Base-by-base conservation (phyloP, 768 basidiomycete genomes). In the Tubosaeta sp. region DNA sequence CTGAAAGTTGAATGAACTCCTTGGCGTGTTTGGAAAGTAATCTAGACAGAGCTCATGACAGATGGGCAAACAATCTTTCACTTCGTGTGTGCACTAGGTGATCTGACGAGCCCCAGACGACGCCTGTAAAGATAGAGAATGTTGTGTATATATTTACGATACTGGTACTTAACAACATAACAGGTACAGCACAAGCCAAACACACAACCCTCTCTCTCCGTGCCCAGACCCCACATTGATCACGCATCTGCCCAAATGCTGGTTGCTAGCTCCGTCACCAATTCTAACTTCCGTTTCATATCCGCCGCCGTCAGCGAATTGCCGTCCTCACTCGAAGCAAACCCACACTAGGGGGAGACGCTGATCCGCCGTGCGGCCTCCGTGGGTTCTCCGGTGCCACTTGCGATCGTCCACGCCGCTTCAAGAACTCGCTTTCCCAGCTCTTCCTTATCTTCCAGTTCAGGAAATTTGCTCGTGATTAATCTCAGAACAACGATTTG, bases 321-420 rank as follows among this genome's bases (percentile, higher is more conserved):
- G 0, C 77, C 76, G 35, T 76, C 76, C 1, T 69, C 60, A 50
- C 76, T 76, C 6, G 69, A 71, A 13, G 76, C 76, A 53, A 78
- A 79, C 10, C 78, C 79, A 46, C 78, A 80, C 61, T 80, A 77
- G 1, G 77, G 74, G 18, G 72, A 73, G 52, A 79, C 68, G 42
- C 68, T 66, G 25, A 80, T 68, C 50, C 72, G 73, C 41, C 53
- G 32, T 9, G 77, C 77, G 46, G 73, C 70, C 44, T 73, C 73
- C 38, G 65, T 55, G 5, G 70, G 67, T 62, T 67, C 64, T 35
- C 64, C 63, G 7, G 66, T 47, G 13, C 75, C 76, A 30, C 67
- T 62, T 1, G 78, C 73, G 21, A 78, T 64, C 40, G 69, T 61
- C 30, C 67, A 62, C 3, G 77, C 79, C 0, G 79, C 78, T 7